Conservation (phyloP, 305 asterid genomes). For the Fraxinus nigra region DNA sequence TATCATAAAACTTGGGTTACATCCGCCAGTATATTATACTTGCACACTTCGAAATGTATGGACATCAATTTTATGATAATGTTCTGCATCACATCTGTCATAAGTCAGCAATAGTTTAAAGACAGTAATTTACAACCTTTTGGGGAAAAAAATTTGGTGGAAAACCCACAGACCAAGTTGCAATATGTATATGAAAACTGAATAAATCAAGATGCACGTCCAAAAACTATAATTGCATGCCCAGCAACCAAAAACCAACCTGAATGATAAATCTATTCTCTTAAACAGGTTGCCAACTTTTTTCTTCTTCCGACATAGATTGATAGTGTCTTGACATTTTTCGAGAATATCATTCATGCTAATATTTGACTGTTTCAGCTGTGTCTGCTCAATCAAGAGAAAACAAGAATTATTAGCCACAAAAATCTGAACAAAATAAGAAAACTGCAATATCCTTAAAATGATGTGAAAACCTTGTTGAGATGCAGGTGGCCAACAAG, state of each 20-base stretch:
- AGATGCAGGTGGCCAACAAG: slow-evolving; percentile 93
- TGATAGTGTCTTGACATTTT: slow-evolving; percentile 64
- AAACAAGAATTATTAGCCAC: slow-evolving; percentile 24
- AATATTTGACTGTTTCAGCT: slow-evolving; percentile 47
- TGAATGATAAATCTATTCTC: slow-evolving; percentile 53
- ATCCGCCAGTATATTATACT: background rate
- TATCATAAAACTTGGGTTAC: background rate
- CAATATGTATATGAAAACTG: slow-evolving; percentile 14
- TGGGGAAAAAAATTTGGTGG: background rate
- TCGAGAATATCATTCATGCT: slow-evolving; percentile 53
- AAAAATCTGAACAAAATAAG: slow-evolving; percentile 8
- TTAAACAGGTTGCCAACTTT: slow-evolving; percentile 59
- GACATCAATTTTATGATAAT: background rate
- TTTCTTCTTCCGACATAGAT: slow-evolving; percentile 60
- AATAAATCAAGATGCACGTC: slow-evolving; percentile 8
- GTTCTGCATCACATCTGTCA: background rate
- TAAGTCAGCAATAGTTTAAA: background rate
- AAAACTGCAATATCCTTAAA: slow-evolving; percentile 14
- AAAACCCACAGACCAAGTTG: slow-evolving; percentile 16
- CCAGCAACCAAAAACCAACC: slow-evolving; percentile 50
- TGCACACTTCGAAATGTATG: background rate
- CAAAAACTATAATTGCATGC: slow-evolving; percentile 18
- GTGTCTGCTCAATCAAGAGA: slow-evolving; percentile 43
- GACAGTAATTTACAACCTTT: background rate
- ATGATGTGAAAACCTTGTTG: slow-evolving; percentile 57